Base-by-base conservation (phyloP, 768 basidiomycete species). In the Crucibulum laeve region DNA sequence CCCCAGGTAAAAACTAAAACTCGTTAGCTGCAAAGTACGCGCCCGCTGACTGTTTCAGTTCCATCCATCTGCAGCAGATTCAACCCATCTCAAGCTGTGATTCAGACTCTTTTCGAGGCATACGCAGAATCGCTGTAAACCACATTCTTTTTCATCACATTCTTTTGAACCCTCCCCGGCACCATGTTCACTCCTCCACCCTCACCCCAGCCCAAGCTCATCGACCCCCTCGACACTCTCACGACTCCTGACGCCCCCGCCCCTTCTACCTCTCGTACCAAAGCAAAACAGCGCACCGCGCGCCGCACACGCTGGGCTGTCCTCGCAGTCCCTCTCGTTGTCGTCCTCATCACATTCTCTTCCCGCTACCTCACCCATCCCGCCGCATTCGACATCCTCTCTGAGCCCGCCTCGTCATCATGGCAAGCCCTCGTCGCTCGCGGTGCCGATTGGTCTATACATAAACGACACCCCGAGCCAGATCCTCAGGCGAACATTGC, bases 331-430 rank as follows among this genome's bases (percentile, higher is more conserved):
- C 85, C 85, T 2, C 49, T 82, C 7, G 50, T 68, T 4, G 69
- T 88, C 39, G 55, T 83, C 28, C 43, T 80, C 33, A 68, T 86
- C 47, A 77, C 79, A 8, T 54, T 66, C 2, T 75, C 70, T 10
- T 74, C 76, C 13, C 76, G 67, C n/a, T 80, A 70, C 58, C 33
- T 73, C 45, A 58, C 71, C 7, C 80, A 75, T 51, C 75, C 73
- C 24, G 65, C 61, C 33, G 61, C 66, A 23, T 65, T 78, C 48
- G 73, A 77, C 54, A 52, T 68, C 24, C 73, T 47, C 60, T 61
- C 30, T 47, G 50, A 42, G 36, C 50, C 45, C 42, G 28, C 53
- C 24, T 50, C 54, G n/a, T 44, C 56, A 39, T 55, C 61, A 42
- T 64, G 59, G 64, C 54, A 59, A 25, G 49, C 49, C 8, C 56